A percentile compares a stretch with the other conserved stretches of the same genome.
phyloP scores from a whole-genome alignment of 23 red algal genomes.

The Chondrus crispus region DNA sequence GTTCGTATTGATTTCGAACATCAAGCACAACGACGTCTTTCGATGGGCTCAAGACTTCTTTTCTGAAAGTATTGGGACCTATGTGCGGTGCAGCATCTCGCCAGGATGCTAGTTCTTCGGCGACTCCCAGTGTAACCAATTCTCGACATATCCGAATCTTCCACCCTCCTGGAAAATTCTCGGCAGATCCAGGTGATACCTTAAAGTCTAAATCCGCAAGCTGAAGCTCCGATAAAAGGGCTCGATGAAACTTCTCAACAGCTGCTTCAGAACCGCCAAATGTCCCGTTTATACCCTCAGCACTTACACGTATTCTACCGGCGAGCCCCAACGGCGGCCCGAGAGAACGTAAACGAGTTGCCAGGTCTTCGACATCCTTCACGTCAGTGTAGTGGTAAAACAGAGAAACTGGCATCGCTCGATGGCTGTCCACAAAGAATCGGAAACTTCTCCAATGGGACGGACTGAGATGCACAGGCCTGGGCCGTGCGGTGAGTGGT shows the following conservation, averaged over 20 bases:
- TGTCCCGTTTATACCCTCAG: slow-evolving; percentile 59
- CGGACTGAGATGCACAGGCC: no score
- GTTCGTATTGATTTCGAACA: slow-evolving; percentile 54
- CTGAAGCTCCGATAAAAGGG: background rate
- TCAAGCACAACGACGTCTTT: slow-evolving; percentile 19
- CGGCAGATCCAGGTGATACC: background rate
- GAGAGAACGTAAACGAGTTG: background rate
- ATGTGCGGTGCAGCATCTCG: slow-evolving; percentile 45
- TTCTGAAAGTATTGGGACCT: slow-evolving; percentile 19
- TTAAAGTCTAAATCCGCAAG: slow-evolving; percentile 47
- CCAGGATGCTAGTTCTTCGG: background rate
- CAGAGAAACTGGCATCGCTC: slow-evolving; percentile 49
- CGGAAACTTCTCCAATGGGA: no score
- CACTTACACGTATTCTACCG: slow-evolving; percentile 44
- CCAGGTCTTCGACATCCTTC: background rate
- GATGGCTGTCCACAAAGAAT: no score
- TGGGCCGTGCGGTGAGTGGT: no score
- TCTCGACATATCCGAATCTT: slow-evolving; percentile 33
- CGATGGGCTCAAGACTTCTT: background rate
- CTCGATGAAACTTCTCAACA: slow-evolving; percentile 24
- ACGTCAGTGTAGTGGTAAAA: slow-evolving; percentile 47
- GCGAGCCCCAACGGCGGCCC: background rate
- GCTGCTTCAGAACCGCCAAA: slow-evolving; percentile 12
- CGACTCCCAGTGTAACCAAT: slow-evolving; percentile 29
- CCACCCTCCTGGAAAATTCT: slow-evolving; percentile 38